These are phyloP conservation scores for Achlya hypogyna DNA, from an alignment of 352 stramenopile genomes.

Conservation along the genomic window DNA sequence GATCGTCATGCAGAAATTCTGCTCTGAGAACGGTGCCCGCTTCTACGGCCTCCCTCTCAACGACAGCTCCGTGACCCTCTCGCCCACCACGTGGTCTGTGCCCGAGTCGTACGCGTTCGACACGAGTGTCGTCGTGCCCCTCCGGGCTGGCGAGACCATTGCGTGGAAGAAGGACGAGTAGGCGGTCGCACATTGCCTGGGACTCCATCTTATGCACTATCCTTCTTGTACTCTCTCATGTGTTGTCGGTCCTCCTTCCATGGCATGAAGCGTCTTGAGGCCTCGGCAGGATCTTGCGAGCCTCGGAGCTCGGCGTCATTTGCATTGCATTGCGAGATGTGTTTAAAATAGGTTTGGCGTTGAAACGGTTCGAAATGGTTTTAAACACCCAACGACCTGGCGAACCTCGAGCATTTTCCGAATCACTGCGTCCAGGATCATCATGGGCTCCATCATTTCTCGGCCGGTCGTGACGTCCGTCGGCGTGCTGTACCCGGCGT, in stretches of 20 bases:
- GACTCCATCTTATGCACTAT: not conserved
- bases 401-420: not conserved
- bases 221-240: not conserved
- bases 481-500: conserved; percentile 46
- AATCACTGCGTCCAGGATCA: not conserved
- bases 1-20: conserved; percentile 73
- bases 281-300: too few relatives aligned
- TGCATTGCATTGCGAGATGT: too few relatives aligned
- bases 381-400: too few relatives aligned
- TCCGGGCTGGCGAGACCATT: conserved; percentile 90
- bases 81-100: conserved; percentile 86
- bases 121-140: conserved; percentile 72
- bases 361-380: too few relatives aligned
- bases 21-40: conserved; percentile 89
- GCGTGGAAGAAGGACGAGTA: conserved; percentile 59
- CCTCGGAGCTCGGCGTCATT: too few relatives aligned
- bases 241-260: not conserved
- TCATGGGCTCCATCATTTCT: conserved; percentile 13
- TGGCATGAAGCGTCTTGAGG: too few relatives aligned
- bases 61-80: conserved; percentile 73
- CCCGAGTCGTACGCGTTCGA: conserved; percentile 89
- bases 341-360: too few relatives aligned
- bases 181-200: not conserved
- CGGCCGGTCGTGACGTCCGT: conserved; percentile 14
- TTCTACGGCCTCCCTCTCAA: conserved; percentile 96